Conservation (phyloP, 208 protist genomes). For the Trypanosoma theileri region DNA sequence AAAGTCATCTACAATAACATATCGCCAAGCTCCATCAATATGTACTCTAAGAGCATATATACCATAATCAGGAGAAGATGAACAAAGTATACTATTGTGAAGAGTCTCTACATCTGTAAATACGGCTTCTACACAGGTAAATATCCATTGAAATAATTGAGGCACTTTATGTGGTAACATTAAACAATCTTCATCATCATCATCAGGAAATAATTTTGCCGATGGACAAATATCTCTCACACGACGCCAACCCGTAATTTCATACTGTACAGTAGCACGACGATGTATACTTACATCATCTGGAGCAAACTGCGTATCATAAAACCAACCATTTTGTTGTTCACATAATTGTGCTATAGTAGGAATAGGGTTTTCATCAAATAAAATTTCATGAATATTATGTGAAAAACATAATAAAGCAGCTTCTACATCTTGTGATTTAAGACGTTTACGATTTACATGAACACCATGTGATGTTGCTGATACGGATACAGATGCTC, state of each 20-base stretch:
- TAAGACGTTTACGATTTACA: slow-evolving; percentile 27
- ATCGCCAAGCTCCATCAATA: slow-evolving; percentile 85
- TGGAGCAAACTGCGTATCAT: slow-evolving; percentile 70
- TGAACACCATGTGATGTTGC: not conserved
- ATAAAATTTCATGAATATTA: slow-evolving; percentile 50
- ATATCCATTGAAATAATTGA: slow-evolving; percentile 60
- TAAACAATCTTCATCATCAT: slow-evolving; percentile 16
- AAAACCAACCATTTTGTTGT: slow-evolving; percentile 48
- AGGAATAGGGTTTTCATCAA: slow-evolving; percentile 65
- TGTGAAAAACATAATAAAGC: slow-evolving; percentile 34
- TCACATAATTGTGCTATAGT: slow-evolving; percentile 46
- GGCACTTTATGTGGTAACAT: slow-evolving; percentile 34
- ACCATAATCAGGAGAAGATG: slow-evolving; percentile 16
- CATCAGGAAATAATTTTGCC: slow-evolving; percentile 47
- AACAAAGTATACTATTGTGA: slow-evolving; percentile 10
- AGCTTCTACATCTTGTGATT: slow-evolving; percentile 38
- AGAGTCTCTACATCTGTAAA: slow-evolving; percentile 29
- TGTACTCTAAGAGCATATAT: slow-evolving; percentile 69
- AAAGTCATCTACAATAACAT: slow-evolving; percentile 85
- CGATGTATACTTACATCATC: slow-evolving; percentile 46
- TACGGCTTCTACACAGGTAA: slow-evolving; percentile 46
- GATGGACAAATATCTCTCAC: slow-evolving; percentile 58
- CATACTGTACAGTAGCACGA: slow-evolving; percentile 42
- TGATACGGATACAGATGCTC: too few relatives aligned
- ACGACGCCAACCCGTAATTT: slow-evolving; percentile 59